A percentile compares a stretch with the other conserved stretches of the same genome.
phyloP scores from a whole-genome alignment of 176 grass and related monocot genomes.

The Rhynchospora breviuscula region DNA sequence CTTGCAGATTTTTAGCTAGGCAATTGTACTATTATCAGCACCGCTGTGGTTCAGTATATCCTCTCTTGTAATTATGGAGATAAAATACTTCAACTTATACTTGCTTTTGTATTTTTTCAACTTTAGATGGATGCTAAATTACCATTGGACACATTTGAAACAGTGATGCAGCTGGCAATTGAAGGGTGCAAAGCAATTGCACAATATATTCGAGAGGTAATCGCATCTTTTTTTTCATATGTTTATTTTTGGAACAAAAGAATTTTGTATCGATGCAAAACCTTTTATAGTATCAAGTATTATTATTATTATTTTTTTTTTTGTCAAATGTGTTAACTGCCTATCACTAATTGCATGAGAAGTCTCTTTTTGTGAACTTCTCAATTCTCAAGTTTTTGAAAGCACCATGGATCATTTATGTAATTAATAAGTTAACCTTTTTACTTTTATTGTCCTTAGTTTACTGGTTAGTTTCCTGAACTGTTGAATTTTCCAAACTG shows the following conservation, averaged over 20 bases:
- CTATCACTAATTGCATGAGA: neutral
- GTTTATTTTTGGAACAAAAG: slow-evolving; percentile 20
- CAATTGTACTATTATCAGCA: neutral
- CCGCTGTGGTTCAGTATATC: neutral
- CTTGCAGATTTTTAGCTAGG: neutral
- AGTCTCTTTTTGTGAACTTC: neutral
- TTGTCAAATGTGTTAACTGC: neutral
- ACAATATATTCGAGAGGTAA: slow-evolving; percentile 69
- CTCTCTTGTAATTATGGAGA: slow-evolving; percentile 13
- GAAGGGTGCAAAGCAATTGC: slow-evolving; percentile 97
- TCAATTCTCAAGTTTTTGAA: neutral
- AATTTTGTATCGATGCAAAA: neutral
- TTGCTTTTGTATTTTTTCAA: neutral
- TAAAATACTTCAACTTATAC: neutral
- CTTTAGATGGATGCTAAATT: slow-evolving; percentile 90
- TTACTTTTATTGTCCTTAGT: neutral
- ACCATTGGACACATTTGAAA: slow-evolving; percentile 88
- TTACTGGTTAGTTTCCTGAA: neutral
- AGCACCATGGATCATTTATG: neutral
- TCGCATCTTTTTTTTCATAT: slow-evolving; percentile 7
- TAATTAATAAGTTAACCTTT: neutral
- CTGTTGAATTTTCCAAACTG: neutral
- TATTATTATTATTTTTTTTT: neutral
- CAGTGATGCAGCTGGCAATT: slow-evolving; percentile 78
- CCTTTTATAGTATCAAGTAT: neutral